Evolutionary conservation across 2,329 filamentous ascomycete genomes (phyloP).

Genomic region (Chrysosporium queenslandicum): DNA sequence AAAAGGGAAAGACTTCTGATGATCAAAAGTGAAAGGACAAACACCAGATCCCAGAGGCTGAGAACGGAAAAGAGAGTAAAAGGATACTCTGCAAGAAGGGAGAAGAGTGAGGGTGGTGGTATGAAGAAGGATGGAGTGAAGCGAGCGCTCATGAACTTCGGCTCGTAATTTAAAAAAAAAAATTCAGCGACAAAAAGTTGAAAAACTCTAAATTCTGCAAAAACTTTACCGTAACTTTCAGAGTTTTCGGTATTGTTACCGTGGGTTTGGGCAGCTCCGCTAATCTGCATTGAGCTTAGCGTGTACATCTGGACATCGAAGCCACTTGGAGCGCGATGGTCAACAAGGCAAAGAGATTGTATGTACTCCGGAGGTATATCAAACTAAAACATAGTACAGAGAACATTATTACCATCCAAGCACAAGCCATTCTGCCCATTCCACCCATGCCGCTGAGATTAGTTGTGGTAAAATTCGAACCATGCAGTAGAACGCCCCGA

Average conservation of each 20-base stretch:
- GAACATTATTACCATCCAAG: neutral
- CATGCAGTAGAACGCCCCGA: neutral
- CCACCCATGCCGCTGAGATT: conserved; percentile 7
- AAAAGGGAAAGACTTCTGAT: conserved; percentile 13
- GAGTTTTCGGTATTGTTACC: conserved; percentile 10
- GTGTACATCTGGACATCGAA: neutral
- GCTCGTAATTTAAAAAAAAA: conserved; percentile 6
- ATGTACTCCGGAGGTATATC: neutral
- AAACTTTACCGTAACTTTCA: conserved; percentile 9
- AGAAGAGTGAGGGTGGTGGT: conserved; percentile 10
- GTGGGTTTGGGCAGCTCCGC: neutral
- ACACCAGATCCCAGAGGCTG: conserved; percentile 1
- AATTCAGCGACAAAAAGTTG: conserved; percentile 7
- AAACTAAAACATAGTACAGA: neutral
- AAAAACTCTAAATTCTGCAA: conserved; percentile 10
- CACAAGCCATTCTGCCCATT: neutral
- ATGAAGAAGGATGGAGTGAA: conserved; percentile 5
- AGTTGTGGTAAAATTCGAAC: neutral
- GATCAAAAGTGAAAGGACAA: conserved; percentile 6
- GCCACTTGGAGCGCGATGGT: too few species aligned
- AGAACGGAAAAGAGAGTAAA: conserved; percentile 4
- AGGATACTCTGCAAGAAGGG: conserved; percentile 4
- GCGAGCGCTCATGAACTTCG: neutral
- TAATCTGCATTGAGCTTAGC: conserved; percentile 5
- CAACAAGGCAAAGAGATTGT: too few species aligned